Evolutionary conservation across 169 alveolate genomes (phyloP), one percentile per base, ranked within the genome.

Genomic region (Babesia caballi): DNA sequence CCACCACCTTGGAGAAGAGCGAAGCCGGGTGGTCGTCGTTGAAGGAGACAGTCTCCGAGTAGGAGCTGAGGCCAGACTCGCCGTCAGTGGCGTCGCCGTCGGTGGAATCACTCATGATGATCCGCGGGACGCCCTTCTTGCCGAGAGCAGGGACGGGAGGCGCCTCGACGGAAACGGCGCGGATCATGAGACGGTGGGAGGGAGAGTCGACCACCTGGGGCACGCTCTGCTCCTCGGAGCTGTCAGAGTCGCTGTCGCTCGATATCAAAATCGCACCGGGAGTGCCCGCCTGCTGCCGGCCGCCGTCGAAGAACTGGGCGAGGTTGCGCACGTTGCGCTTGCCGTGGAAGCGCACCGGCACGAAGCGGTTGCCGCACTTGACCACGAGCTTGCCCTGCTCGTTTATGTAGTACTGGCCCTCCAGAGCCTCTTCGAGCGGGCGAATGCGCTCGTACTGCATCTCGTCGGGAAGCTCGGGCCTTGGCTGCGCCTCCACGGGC

Each of bases 321-420:
- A 71, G 38, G 25, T 60, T 59, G 5, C 44, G 35, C 27, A 71
- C 82, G 42, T 33, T 71, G 30, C 82, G 82, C 28, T 59, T 28
- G 19, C 82, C 82, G 28, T 23, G 47, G 63, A 46, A 63, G 27
- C 73, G 58, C 25, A 32, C 73, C 7, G 73, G 73, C 23, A 63
- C 73, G 36, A 46, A 63, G 4, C 73, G 73, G 61, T 23, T 63
- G 54, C 36, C 73, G 47, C 38, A 46, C 73, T 63, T 63, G n/a
- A 63, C 73, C 12, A 63, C 73, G 4, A 63, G 73, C 36, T 63
- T 17, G 21, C 73, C 73, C 3, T 63, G 19, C 50, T 63, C 60
- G 36, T 63, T 47, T n/a, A 63, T 49, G 51, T 63, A 63, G 60
- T 63, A 63, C 54, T 63, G 49, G 23, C 73, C 73, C 49, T 63